phyloP scores from a whole-genome alignment of 768 basidiomycete genomes.

The Cystofilobasidium macerans region DNA sequence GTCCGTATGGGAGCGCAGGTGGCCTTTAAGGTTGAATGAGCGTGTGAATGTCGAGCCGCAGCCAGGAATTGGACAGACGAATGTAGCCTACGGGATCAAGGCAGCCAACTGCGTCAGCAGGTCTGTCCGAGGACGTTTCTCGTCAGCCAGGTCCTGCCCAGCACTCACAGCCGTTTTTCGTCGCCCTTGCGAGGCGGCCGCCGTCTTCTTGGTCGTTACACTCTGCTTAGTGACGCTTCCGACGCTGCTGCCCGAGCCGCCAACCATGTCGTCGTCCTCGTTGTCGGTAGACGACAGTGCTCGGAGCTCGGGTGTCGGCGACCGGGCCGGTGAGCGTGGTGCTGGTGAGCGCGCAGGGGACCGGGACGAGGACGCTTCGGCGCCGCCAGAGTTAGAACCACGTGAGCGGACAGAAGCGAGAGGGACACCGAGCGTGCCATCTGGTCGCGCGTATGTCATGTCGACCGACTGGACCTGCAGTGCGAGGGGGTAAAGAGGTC shows the following conservation, averaged over 20 bases:
- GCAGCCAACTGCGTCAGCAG: too few relatives aligned
- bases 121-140: too few relatives aligned
- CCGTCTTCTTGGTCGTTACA: constrained; percentile 82
- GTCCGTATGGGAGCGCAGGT: constrained; percentile 85
- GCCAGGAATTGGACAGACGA: constrained; percentile 76
- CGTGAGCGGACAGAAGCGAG: neutral
- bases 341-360: too few relatives aligned
- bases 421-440: constrained; percentile 19
- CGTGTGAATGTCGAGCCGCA: constrained; percentile 76
- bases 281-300: constrained; percentile 8
- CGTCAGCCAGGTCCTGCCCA: neutral
- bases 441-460: constrained; percentile 5
- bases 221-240: constrained; percentile 54
- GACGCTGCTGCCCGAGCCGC: constrained; percentile 19
- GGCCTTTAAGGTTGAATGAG: constrained; percentile 82
- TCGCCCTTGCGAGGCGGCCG: constrained; percentile 70
- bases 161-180: constrained; percentile 45
- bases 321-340: constrained; percentile 11
- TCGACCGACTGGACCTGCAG: constrained; percentile 13
- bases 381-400: neutral
- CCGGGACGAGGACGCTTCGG: constrained; percentile 1
- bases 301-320: constrained; percentile 16
- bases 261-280: constrained; percentile 2
- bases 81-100: constrained; percentile 64
- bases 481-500: neutral